These are phyloP conservation scores for Eremochloa ophiuroides DNA, from an alignment of 176 grass and related monocot species.

Conservation along the genomic window DNA sequence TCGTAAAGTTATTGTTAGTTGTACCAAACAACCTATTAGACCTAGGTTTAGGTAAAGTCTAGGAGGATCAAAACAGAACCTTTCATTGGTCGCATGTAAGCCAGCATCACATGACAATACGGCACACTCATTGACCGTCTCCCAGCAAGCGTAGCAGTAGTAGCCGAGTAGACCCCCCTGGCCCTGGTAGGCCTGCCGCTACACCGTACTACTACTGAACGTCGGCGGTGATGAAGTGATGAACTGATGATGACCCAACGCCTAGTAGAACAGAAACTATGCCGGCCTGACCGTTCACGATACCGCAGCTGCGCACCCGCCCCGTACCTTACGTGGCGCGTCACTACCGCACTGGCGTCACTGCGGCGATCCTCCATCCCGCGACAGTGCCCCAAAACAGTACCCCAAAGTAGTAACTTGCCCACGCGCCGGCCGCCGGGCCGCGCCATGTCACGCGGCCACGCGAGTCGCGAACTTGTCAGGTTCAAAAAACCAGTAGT, in stretches of 20 bases:
- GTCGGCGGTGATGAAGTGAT: not conserved
- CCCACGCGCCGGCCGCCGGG: not conserved
- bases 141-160: not conserved
- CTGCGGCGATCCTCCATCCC: not conserved
- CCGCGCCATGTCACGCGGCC: conserved; percentile 14
- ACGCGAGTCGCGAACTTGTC: not conserved
- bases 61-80: no score
- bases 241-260: not conserved
- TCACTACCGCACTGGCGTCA: not conserved
- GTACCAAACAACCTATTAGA: no score
- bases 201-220: not conserved
- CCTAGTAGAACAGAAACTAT: not conserved
- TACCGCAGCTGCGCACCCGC: not conserved
- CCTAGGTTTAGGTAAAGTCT: no score
- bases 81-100: not conserved
- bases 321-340: not conserved
- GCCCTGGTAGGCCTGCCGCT: not conserved
- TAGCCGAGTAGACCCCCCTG: not conserved
- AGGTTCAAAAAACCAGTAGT: not conserved
- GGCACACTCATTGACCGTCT: not conserved
- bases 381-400: not conserved
- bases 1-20: no score
- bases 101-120: not conserved
- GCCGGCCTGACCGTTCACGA: not conserved
- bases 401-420: not conserved